Conservation (phyloP, 306 rosid genomes). For the Sphenostylis stenocarpa region DNA sequence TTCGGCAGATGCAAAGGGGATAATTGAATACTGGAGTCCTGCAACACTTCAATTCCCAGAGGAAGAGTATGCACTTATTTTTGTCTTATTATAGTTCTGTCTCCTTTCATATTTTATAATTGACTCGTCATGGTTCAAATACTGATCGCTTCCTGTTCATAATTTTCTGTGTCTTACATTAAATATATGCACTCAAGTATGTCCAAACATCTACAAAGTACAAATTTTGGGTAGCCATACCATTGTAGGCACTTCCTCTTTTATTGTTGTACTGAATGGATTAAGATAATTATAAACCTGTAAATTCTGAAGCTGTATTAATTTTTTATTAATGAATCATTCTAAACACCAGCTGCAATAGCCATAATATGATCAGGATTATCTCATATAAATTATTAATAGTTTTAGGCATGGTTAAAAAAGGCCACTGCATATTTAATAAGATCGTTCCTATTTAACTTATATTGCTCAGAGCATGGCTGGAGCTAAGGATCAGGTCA, state of each 20-base stretch:
- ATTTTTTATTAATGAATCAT: not conserved
- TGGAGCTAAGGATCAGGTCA: conserved; percentile 3
- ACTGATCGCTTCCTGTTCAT: not conserved
- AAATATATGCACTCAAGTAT: not conserved
- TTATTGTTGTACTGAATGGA: not conserved
- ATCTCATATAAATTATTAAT: conserved; percentile 10
- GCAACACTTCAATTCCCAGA: conserved; percentile 79
- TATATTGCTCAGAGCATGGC: not conserved
- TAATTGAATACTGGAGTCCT: conserved; percentile 89
- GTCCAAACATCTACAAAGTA: not conserved
- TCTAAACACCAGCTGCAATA: conserved; percentile 11
- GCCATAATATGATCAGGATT: not conserved
- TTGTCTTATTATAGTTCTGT: conserved; percentile 22
- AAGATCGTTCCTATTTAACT: not conserved
- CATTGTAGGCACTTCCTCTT: not conserved
- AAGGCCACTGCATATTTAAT: not conserved
- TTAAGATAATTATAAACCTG: conserved; percentile 5
- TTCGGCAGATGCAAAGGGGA: conserved; percentile 84
- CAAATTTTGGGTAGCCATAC: conserved; percentile 10
- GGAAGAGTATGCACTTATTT: conserved; percentile 58
- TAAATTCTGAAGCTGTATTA: not conserved
- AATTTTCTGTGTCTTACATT: not conserved
- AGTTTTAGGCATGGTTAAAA: not conserved
- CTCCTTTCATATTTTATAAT: not conserved
- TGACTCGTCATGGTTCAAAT: not conserved